Percentiles rank a stretch among this genome's conserved stretches.
These are phyloP conservation scores for Fusarium sp. DNA, from an alignment of 2,329 filamentous ascomycete genomes.

Conservation along the genomic window DNA sequence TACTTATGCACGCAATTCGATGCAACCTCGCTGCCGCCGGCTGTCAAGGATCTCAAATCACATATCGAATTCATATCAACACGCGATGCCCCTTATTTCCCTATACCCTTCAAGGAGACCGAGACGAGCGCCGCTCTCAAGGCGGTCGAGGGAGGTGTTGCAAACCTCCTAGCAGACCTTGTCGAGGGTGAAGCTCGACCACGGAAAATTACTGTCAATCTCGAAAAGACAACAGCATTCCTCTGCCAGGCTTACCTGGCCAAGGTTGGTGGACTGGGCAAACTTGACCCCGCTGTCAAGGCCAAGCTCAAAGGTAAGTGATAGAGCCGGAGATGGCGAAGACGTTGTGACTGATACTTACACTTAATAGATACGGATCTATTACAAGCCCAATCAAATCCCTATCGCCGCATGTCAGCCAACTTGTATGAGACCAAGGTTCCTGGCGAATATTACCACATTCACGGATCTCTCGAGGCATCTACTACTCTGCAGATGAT, in stretches of 20 bases:
- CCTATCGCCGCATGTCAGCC: constrained; percentile 78
- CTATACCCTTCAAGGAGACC: constrained; percentile 61
- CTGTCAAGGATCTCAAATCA: constrained; percentile 38
- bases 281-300: constrained; percentile 52
- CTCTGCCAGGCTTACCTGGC: constrained; percentile 54
- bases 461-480: constrained; percentile 80
- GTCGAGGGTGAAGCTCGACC: constrained; percentile 24
- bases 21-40: constrained; percentile 45
- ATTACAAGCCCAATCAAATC: constrained; percentile 75
- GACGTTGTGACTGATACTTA: neutral
- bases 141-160: constrained; percentile 55
- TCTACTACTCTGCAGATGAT: constrained; percentile 78
- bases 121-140: constrained; percentile 59
- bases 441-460: constrained; percentile 78
- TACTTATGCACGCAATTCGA: constrained; percentile 44
- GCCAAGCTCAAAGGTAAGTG: constrained; percentile 47
- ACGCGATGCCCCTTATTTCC: constrained; percentile 57
- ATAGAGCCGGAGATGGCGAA: neutral
- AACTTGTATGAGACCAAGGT: constrained; percentile 77
- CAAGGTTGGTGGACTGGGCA: constrained; percentile 53
- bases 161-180: constrained; percentile 48
- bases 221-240: constrained; percentile 59
- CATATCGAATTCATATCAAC: constrained; percentile 51
- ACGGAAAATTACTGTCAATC: constrained; percentile 46
- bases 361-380: constrained; percentile 74